Evolutionary conservation across 169 alveolate species (phyloP).

Genomic region (Cryptosporidium sp.): DNA sequence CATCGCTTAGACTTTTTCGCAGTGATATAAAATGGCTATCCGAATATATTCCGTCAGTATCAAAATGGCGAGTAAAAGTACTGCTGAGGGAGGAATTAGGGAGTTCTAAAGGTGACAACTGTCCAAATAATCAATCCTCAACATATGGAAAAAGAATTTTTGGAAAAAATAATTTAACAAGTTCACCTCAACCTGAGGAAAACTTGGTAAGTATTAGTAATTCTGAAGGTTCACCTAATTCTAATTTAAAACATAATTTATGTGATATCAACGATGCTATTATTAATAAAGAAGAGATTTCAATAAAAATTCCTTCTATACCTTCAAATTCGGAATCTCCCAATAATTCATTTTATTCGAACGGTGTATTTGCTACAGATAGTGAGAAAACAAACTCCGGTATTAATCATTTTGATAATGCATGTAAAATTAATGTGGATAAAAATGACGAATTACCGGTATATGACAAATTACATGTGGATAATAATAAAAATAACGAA

Average conservation of each 20-base stretch:
- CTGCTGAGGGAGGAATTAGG: neutral
- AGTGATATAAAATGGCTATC: constrained; percentile 59
- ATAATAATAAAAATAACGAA: neutral
- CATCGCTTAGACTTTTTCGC: constrained; percentile 49
- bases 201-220: neutral
- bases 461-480: neutral
- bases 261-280: neutral
- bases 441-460: neutral
- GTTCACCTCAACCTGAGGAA: neutral
- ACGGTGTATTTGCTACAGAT: neutral
- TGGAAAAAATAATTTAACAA: neutral
- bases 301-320: neutral
- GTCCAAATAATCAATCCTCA: neutral
- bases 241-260: neutral
- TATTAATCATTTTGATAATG: neutral
- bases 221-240: neutral
- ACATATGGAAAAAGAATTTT: neutral
- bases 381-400: neutral
- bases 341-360: neutral
- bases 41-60: constrained; percentile 63
- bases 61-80: constrained; percentile 65
- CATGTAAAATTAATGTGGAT: constrained; percentile 13
- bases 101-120: neutral
- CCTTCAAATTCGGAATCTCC: neutral
- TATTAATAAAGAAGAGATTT: neutral